Base-by-base conservation (phyloP, 805 yeast genomes). In the Candida verbasci region DNA sequence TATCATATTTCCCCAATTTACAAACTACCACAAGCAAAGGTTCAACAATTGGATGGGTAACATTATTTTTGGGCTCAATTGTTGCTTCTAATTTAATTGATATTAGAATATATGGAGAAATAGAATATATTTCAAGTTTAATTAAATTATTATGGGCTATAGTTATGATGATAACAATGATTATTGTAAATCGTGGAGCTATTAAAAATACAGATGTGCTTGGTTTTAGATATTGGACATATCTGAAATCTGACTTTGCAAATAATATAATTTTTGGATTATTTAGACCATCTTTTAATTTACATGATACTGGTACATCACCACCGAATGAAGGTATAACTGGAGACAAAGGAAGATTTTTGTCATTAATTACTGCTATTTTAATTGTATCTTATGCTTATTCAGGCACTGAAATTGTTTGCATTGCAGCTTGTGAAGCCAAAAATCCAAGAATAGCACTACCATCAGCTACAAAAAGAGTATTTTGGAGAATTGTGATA, bases 391-490 rank as follows among this genome's bases (percentile, higher is more conserved):
- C 86, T 0, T 86, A 81, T 55, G 83, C 94, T 0, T 86, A 80
- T 50, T 77, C 83, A 33, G 95, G 95, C 0, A 82, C 88, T 1
- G 95, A 86, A 47, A 78, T 82, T 54, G 89, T 86, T 9, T 78
- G 85, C 44, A 76, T 85, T 37, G 91, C 93, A 2, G 87, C 91
- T 6, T 85, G 89, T 55, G 95, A 86, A 55, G 84, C 89, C n/a
- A 68, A 80, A 42, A 80, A 83, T 45, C 95, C 95, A 4, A 66
- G 93, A 45, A 76, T 71, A 42, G 79, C 91, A 0, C 65, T 86
- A 12, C 94, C 94, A 1, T 70, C 80, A 9, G 91, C 93, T 1
- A 83, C 89, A 2, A 78, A 71, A 46, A 68, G 82, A 47, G 86
- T 84, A 2, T 83, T 84, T 52, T 81, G 84, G 71, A 65, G 89